Base-by-base conservation (phyloP, 2,329 filamentous ascomycete species). In the Fusarium nelsonii region DNA sequence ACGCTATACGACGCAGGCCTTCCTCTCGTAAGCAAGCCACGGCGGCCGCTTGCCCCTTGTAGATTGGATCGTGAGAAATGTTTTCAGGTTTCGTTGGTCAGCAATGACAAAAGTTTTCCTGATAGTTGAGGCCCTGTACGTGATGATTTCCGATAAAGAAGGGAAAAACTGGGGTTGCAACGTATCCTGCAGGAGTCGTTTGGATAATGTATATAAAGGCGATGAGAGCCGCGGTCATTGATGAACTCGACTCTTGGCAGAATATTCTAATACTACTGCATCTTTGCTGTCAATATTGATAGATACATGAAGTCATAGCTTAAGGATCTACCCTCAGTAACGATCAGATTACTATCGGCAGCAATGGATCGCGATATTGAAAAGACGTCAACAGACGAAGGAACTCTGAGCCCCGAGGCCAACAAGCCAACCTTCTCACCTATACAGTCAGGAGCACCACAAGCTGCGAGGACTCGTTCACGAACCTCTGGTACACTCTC, bases 351-450 rank as follows among this genome's bases (percentile, higher is more conserved):
- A 40, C 15, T 37, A 40, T 26, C 15, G 32, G 26, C 37, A 18
- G 49, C 26, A 28, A 75, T 73, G 67, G 73, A 75, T 49, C 68
- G 46, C 37, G 74, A 76, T 52, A 23, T 71, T 18, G 74, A 76
- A 67, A 75, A 72, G 50, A 67, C 50, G n/a, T 69, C 70, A 34
- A 64, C 61, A 4, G 45, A 58, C n/a, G 61, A 53, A 48, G 65
- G 48, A 51, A 58, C 48, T 33, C 23, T 61, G 8, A 18, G 32
- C 28, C 32, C 33, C 8, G 45, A 51, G 16, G 44, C 52, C 9
- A 54, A 59, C 26, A 15, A 43, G 4, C 28, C 43, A 28, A 45
- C 20, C 1, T 73, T 73, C 39, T 59, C 56, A 4, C 68, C 65
- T 11, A 65, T 73, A 20, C 65, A 61, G 33, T 50, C 56, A 26